Conservation (phyloP, 2,329 filamentous ascomycete species). For the Nectriaceae sp. region DNA sequence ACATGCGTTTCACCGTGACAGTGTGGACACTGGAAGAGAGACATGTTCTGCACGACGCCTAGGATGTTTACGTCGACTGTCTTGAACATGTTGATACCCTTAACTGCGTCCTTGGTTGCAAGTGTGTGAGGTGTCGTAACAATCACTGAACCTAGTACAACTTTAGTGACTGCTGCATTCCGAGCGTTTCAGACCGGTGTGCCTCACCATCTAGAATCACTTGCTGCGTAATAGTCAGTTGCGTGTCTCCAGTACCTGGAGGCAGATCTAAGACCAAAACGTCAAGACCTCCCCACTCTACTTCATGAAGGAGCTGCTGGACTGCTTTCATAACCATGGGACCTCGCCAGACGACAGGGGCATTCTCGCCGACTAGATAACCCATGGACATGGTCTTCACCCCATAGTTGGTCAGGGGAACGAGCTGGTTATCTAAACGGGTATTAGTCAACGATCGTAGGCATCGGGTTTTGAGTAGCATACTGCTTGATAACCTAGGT, state of each 20-base stretch:
- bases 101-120: slow-evolving; percentile 86
- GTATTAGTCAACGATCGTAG: slow-evolving; percentile 8
- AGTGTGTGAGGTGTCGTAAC: slow-evolving; percentile 94
- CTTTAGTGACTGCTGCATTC: neutral
- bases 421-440: slow-evolving; percentile 68
- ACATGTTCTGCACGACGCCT: slow-evolving; percentile 93
- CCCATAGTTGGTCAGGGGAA: slow-evolving; percentile 92
- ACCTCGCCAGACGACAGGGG: slow-evolving; percentile 91
- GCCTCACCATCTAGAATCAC: slow-evolving; percentile 76
- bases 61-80: slow-evolving; percentile 80
- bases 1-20: slow-evolving; percentile 75
- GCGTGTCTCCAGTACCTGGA: slow-evolving; percentile 92
- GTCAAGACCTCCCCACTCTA: slow-evolving; percentile 90
- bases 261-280: slow-evolving; percentile 88
- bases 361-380: slow-evolving; percentile 77
- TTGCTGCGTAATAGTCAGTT: slow-evolving; percentile 96
- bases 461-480: slow-evolving; percentile 29
- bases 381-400: slow-evolving; percentile 99
- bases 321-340: slow-evolving; percentile 98
- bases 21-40: slow-evolving; percentile 76
- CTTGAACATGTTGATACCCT: slow-evolving; percentile 90
- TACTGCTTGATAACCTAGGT: slow-evolving; percentile 73
- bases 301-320: slow-evolving; percentile 92
- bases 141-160: slow-evolving; percentile 67
- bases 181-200: neutral